Percentiles rank a stretch among this genome's conserved stretches.
These are phyloP conservation scores for Cercospora beticola DNA, from an alignment of 2,329 filamentous ascomycete genomes.

Conservation along the genomic window DNA sequence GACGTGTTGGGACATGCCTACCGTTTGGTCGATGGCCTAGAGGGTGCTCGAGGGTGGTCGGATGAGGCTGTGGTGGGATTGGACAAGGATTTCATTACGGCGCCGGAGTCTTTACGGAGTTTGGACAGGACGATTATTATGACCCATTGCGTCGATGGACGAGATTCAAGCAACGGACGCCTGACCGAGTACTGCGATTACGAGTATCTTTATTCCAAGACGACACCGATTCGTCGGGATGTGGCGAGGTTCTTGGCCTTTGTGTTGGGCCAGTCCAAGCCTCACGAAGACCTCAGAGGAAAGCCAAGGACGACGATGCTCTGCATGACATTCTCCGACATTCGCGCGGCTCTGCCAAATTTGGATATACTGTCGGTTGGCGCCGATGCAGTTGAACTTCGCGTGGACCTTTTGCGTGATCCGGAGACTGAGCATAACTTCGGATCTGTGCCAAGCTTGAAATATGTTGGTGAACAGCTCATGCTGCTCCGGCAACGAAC, in stretches of 20 bases:
- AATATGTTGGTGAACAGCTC: slow-evolving; percentile 82
- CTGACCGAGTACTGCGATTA: slow-evolving; percentile 73
- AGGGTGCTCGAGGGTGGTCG: slow-evolving; percentile 55
- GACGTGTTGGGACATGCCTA: slow-evolving; percentile 76
- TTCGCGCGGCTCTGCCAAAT: slow-evolving; percentile 77
- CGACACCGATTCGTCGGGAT: slow-evolving; percentile 71
- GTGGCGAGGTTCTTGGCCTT: slow-evolving; percentile 77
- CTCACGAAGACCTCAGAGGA: slow-evolving; percentile 73
- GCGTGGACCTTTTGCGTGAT: slow-evolving; percentile 78
- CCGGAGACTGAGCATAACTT: slow-evolving; percentile 62
- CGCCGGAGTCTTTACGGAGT: slow-evolving; percentile 58
- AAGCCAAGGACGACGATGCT: slow-evolving; percentile 81
- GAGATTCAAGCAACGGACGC: slow-evolving; percentile 56
- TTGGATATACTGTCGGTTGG: slow-evolving; percentile 85
- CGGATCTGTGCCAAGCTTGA: slow-evolving; percentile 69
- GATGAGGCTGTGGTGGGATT: slow-evolving; percentile 69
- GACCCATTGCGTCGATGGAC: slow-evolving; percentile 70
- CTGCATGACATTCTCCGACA: slow-evolving; percentile 84
- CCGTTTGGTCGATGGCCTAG: slow-evolving; percentile 58
- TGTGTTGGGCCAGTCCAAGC: slow-evolving; percentile 73
- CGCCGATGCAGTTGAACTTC: slow-evolving; percentile 79
- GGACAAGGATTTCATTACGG: slow-evolving; percentile 56
- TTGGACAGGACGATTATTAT: slow-evolving; percentile 68
- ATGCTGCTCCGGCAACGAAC: slow-evolving; percentile 81
- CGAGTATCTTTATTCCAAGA: slow-evolving; percentile 78